Conservation (phyloP, 495 filamentous ascomycete species). For the Bathelium albidoporum region DNA sequence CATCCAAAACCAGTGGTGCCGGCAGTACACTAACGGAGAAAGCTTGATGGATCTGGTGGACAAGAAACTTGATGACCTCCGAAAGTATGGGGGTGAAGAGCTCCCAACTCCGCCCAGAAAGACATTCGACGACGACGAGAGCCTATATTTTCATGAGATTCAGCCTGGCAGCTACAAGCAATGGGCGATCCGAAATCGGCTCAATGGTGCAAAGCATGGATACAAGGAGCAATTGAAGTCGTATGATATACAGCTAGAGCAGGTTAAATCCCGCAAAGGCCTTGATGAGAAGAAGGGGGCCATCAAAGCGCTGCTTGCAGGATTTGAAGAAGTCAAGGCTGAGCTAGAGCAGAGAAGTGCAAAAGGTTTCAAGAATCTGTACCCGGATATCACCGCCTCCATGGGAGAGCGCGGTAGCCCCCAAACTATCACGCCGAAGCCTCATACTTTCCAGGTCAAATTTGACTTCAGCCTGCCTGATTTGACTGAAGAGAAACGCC, state of each 20-base stretch:
- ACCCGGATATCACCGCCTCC: slow-evolving; percentile 39
- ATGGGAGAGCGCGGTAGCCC: not conserved
- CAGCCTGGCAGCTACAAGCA: slow-evolving; percentile 43
- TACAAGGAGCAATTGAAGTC: slow-evolving; percentile 18
- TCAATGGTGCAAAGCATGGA: slow-evolving; percentile 16
- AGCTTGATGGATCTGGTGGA: slow-evolving; percentile 48
- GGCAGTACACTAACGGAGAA: slow-evolving; percentile 23
- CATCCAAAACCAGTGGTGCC: slow-evolving; percentile 19
- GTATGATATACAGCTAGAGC: slow-evolving; percentile 22
- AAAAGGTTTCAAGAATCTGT: slow-evolving; percentile 53
- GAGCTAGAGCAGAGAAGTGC: slow-evolving; percentile 45
- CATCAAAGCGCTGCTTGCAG: slow-evolving; percentile 36
- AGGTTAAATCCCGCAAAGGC: slow-evolving; percentile 27
- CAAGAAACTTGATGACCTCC: slow-evolving; percentile 38
- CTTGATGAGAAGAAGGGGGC: slow-evolving; percentile 41
- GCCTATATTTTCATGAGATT: slow-evolving; percentile 36
- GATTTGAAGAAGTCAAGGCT: slow-evolving; percentile 44
- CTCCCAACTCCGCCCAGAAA: slow-evolving; percentile 15
- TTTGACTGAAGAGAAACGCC: slow-evolving; percentile 40
- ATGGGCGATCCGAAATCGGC: slow-evolving; percentile 35
- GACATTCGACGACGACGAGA: slow-evolving; percentile 26
- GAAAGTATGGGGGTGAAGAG: slow-evolving; percentile 31
- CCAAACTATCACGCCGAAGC: slow-evolving; percentile 10
- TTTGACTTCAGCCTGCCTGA: slow-evolving; percentile 43
- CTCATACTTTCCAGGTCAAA: slow-evolving; percentile 33